A percentile compares a stretch with the other conserved stretches of the same genome.
phyloP scores from a whole-genome alignment of 805 yeast genomes.

The Kodamaea nitidulidarum region DNA sequence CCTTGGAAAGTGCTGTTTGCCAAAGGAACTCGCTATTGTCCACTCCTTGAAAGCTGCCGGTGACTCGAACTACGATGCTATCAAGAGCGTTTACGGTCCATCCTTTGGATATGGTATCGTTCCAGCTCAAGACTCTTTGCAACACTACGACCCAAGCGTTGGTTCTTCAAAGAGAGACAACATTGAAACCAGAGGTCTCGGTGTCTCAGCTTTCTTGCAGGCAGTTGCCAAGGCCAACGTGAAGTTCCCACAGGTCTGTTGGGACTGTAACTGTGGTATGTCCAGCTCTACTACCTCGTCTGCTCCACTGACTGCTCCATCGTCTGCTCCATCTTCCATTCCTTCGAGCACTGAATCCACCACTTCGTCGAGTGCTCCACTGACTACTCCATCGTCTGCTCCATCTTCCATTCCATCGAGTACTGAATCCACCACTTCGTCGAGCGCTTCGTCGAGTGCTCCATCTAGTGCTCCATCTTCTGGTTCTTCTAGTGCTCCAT shows the following conservation, averaged over 20 bases:
- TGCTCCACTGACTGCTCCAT: slow-evolving; percentile 4
- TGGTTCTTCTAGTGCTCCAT: slow-evolving; percentile 1
- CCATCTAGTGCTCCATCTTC: slow-evolving; percentile 6
- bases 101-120: slow-evolving; percentile 6
- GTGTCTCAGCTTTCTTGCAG: not conserved
- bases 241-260: slow-evolving; percentile 10
- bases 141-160: slow-evolving; percentile 3
- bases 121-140: not conserved
- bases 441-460: slow-evolving; percentile 1
- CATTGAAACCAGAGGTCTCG: not conserved
- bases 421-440: slow-evolving; percentile 4
- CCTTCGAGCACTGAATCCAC: too few species aligned
- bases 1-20: slow-evolving; percentile 22
- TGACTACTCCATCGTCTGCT: slow-evolving; percentile 5
- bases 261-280: slow-evolving; percentile 13
- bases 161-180: slow-evolving; percentile 9
- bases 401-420: slow-evolving; percentile 1
- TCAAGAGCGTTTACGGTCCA: slow-evolving; percentile 10
- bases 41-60: slow-evolving; percentile 11
- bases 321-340: slow-evolving; percentile 3
- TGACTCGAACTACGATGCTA: slow-evolving; percentile 3
- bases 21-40: slow-evolving; percentile 16
- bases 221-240: slow-evolving; percentile 2
- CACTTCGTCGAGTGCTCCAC: slow-evolving; percentile 4
- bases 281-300: not conserved